Base-by-base conservation (phyloP, 768 basidiomycete genomes). In the Leccinum sublutescens region DNA sequence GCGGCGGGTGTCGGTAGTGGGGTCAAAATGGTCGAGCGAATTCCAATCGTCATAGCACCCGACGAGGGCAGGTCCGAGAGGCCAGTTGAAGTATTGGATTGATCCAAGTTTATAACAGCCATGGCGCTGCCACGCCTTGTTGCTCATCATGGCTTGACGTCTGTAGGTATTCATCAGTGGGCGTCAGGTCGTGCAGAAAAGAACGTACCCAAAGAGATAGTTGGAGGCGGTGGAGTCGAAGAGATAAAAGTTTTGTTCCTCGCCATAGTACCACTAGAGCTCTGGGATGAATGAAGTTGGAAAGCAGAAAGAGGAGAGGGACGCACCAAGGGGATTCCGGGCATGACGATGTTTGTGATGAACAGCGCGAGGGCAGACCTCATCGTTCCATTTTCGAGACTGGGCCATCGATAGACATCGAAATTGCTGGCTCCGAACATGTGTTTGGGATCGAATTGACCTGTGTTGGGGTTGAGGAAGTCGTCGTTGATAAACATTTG, bases 401-500 rank as follows among this genome's bases (percentile, higher is more conserved):
- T 86, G 4, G 92, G 93, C 95, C 94, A 97, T 57, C 95, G 83
- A 80, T 89, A 97, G 10, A 97, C 84, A 78, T 96, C 95, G 77
- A 95, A 95, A 70, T 96, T 95, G 69, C 89, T 90, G n/a, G 87
- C 87, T 43, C 95, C 95, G 68, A 81, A 94, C 89, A 95, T 85
- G 75, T 97, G 95, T 61, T 82, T 79, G 3, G 94, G 94, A 69
- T 97, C 94, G 47, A 93, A 75, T 7, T 65, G 3, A 56, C 85
- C 85, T 0, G 79, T 86, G 49, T 77, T 72, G 3, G 88, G 74
- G 70, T 96, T 95, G 53, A 96, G 60, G 66, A 96, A 87, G 67
- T 97, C 95, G 68, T 96, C 87, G 72, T 85, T 81, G 66, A 91
- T 85, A 66, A 93, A 88, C 85, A 96, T 93, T 72, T 93, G 77